Evolutionary conservation across 2,329 filamentous ascomycete species (phyloP), one percentile per base, ranked within the genome.

Genomic region (Pezicula carpinea): DNA sequence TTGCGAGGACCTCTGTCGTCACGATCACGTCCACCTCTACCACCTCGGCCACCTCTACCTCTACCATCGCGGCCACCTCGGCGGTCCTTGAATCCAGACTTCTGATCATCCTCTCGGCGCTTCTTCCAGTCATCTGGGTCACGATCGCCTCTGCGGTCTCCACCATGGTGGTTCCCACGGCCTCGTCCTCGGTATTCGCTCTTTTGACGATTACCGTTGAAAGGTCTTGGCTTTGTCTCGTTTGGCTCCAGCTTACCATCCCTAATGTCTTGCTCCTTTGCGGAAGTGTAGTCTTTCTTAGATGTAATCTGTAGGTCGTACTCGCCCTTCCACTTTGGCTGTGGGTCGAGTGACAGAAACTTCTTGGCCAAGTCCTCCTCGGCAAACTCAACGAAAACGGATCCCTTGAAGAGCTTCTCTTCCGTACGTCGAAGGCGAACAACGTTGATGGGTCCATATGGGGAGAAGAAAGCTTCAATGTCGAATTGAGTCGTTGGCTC

Each of bases 301-400:
- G 82, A 83, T 82, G 89, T 91, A 71, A 93, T 84, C 64, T 83
- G 72, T 43, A 97, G 76, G 29, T 89, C 83, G 56, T 87, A 76
- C 31, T 57, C 50, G 43, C 78, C 90, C 67, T 95, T 83, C 82
- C 83, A 99, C 66, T 84, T 80, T 50, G 93, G 93, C 66, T 86
- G 83, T 17, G 88, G 84, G 46, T 95, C 86, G 34, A 89, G 72
- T 13, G 74, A 81, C 51, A 96, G 72, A 70, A 99, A 99, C 49
- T 82, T 82, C 66, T 90, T 77, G 60, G 88, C 84, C 18, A 81
- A 77, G 57, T 95, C 88, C 61, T 90, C 85, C 42, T 80, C 80
- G 52, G 80, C 77, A 67, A 97, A 99, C 68, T 96, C 92, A 55
- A 96, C 89, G 64, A 96, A 97, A 49, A 96, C 89, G 57, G 89